Evolutionary conservation across 768 basidiomycete species (phyloP).

Genomic region (Nidula microcarpa): DNA sequence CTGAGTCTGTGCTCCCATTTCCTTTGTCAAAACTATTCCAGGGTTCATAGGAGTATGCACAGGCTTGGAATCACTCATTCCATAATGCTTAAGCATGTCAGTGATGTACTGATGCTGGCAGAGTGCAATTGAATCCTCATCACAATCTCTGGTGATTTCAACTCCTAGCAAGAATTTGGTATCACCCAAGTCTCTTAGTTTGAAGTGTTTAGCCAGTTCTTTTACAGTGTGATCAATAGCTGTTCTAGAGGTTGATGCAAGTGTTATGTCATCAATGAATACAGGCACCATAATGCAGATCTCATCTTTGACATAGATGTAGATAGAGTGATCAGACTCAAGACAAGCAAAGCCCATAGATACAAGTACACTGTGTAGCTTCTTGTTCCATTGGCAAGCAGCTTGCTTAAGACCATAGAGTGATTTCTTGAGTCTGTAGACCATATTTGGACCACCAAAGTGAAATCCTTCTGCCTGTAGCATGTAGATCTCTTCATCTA

Average conservation of each 20-base stretch:
- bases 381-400: constrained; percentile 24
- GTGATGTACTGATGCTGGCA: too few species aligned
- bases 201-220: background rate
- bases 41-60: too few species aligned
- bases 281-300: constrained; percentile 15
- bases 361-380: constrained; percentile 5
- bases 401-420: constrained; percentile 36
- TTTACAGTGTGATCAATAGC: background rate
- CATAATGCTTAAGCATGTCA: too few species aligned
- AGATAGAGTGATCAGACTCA: constrained; percentile 5
- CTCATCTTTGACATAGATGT: constrained; percentile 15
- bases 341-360: constrained; percentile 6
- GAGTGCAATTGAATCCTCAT: too few species aligned
- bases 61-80: too few species aligned
- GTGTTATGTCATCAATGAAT: constrained; percentile 12
- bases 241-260: background rate
- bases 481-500: constrained; percentile 23
- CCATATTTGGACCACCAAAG: background rate
- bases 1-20: too few species aligned
- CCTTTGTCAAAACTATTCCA: too few species aligned
- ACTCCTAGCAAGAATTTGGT: too few species aligned
- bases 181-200: too few species aligned
- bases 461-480: constrained; percentile 14
- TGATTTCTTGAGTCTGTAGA: constrained; percentile 12
- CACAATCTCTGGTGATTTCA: too few species aligned